A percentile compares a stretch with the other conserved stretches of the same genome.
These are phyloP conservation scores for Hirsutella thompsonii DNA, from an alignment of 2,329 filamentous ascomycete species.

Conservation along the genomic window DNA sequence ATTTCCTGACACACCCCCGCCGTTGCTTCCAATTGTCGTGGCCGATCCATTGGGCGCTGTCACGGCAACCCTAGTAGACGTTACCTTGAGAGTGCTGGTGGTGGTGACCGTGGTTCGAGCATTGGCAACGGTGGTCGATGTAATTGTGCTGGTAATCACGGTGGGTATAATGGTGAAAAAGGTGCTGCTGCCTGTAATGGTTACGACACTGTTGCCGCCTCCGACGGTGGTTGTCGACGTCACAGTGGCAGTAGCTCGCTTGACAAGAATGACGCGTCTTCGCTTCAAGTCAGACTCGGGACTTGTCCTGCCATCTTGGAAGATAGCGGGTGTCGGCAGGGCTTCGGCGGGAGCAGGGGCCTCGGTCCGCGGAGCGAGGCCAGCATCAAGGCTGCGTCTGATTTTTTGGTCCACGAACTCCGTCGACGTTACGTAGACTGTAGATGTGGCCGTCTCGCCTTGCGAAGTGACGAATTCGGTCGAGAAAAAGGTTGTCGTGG, in stretches of 20 bases:
- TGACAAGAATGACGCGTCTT: slow-evolving; percentile 12
- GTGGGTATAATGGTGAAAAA: slow-evolving; percentile 16
- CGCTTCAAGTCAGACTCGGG: slow-evolving; percentile 5
- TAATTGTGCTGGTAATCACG: slow-evolving; percentile 17
- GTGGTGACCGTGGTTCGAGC: slow-evolving; percentile 24
- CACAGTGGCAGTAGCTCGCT: slow-evolving; percentile 20
- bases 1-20: slow-evolving; percentile 5
- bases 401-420: slow-evolving; percentile 16
- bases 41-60: slow-evolving; percentile 15
- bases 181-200: slow-evolving; percentile 17
- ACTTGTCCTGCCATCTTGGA: neutral
- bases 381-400: slow-evolving; percentile 11
- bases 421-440: slow-evolving; percentile 21
- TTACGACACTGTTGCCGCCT: slow-evolving; percentile 9
- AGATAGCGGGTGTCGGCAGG: slow-evolving; percentile 2
- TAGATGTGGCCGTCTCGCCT: slow-evolving; percentile 21
- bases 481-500: slow-evolving; percentile 20
- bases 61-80: slow-evolving; percentile 16
- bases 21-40: slow-evolving; percentile 13
- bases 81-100: slow-evolving; percentile 23
- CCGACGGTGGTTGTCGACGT: slow-evolving; percentile 17
- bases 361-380: slow-evolving; percentile 15
- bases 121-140: slow-evolving; percentile 18
- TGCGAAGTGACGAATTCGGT: slow-evolving; percentile 23
- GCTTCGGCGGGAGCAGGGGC: slow-evolving; percentile 8